Evolutionary conservation across 805 yeast species (phyloP), one percentile per base, ranked within the genome.

Genomic region (Starmerella tilneyi): DNA sequence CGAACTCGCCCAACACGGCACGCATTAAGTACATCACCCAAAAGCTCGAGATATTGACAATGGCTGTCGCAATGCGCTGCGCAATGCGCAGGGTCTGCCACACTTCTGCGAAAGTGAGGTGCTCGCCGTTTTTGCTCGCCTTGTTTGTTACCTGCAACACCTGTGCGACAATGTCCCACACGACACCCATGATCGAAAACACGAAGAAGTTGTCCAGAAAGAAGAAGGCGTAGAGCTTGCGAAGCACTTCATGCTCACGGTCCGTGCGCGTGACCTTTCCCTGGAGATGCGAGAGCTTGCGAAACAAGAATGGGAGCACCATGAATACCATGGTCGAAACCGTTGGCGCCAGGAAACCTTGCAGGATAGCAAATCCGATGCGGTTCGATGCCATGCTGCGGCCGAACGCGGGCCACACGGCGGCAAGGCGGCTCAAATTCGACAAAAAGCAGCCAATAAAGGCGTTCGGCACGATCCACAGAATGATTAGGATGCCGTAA

Each of bases 381-480:
- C 55, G 54, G 45, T 60, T 51, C 7, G 37, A 17, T 6, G 54
- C 46, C 58, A 63, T 54, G 26, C 56, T 60, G 0, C 29, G 29
- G 4, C 56, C 54, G 43, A 66, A 66, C 1, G 53, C 53, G 1
- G 60, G 61, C 67, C 67, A 65, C n/a, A 65, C 53, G 8, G 49
- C 55, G 1, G 65, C 69, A 16, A 66, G 51, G 7, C 67, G 49
- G 22, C 59, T 59, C 39, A 66, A 42, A 38, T 66, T 64, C 9
- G 69, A 55, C 11, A 66, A 27, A 40, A 66, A 66, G 37, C 67
- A 63, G 19, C 69, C 68, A 27, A 66, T 61, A 38, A 66, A 61
- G 2, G 70, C 69, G 45, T 60, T 63, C 3, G 69, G 69, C 3
- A 63, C 62, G 17, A 65, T 58, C 69, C 69, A 65, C 9, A 59